Base-by-base conservation (phyloP, 352 stramenopile species). In the Pythium periplocum region DNA sequence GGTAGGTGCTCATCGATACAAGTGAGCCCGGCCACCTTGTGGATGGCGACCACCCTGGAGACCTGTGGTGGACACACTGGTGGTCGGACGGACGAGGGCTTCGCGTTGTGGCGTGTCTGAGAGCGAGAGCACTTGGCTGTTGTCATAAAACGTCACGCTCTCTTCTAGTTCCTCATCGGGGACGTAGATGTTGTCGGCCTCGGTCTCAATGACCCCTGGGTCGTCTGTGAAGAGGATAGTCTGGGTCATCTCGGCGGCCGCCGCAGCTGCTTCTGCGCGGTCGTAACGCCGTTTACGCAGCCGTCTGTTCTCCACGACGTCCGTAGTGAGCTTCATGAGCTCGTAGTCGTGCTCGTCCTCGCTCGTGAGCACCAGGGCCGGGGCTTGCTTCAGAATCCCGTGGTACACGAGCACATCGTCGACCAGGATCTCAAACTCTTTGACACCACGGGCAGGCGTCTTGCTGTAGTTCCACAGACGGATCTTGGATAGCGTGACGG, bases 391-490 rank as follows among this genome's bases (percentile, higher is more conserved):
- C 12, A 88, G 45, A 1, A 73, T 60, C 3, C 79, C 78, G 53
- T 88, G 74, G 67, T 81, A 90, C 47, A 91, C 78, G 26, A 90
- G 67, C 33, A 91, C 69, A 53, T 95, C 87, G 67, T 96, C 87
- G 35, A 96, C 49, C 43, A 87, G 82, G 31, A 96, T 59, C 39
- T 90, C 78, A 48, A 95, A 89, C 55, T 95, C 83, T 6, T 67
- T 66, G 0, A 88, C 87, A 17, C 87, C 87, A 5, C 87, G 78
- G 2, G 68, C 42, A 1, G 85, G 78, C 6, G 87, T 93, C 64
- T 93, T 93, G 66, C 68, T 87, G 66, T 96, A 96, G 55, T 96
- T 95, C 77, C 77, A 93, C 11, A 95, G n/a, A 1, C 73, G 80
- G 53, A 94, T 82, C 45, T 78, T 79, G 17, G 83, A 93, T n/a